Evolutionary conservation across 257 asterid species (phyloP).

Genomic region (Cruciata laevipes): DNA sequence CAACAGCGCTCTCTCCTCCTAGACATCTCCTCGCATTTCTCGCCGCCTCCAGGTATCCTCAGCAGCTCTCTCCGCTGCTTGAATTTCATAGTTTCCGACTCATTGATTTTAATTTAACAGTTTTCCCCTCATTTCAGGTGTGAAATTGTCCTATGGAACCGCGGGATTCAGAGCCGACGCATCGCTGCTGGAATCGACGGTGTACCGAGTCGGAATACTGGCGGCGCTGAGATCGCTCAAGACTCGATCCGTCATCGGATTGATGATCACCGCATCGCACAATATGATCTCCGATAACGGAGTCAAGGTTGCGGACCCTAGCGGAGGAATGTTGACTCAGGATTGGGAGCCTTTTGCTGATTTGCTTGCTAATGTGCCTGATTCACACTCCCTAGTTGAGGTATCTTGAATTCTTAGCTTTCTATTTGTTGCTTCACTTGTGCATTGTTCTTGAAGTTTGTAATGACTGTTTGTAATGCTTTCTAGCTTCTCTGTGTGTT

Average conservation of each 20-base stretch:
- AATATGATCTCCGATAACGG: constrained; percentile 74
- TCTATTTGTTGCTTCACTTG: neutral
- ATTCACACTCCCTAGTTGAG: constrained; percentile 56
- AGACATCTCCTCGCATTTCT: constrained; percentile 36
- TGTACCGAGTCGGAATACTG: constrained; percentile 77
- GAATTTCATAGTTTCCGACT: neutral
- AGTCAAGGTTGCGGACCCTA: constrained; percentile 75
- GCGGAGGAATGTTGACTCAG: constrained; percentile 97
- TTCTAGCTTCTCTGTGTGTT: neutral
- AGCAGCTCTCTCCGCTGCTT: neutral
- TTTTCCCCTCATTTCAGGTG: constrained; percentile 23
- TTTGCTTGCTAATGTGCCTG: constrained; percentile 62
- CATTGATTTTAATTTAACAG: neutral
- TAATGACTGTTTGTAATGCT: neutral
- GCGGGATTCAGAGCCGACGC: constrained; percentile 87
- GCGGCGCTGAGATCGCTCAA: constrained; percentile 79
- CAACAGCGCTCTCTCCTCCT: constrained; percentile 49
- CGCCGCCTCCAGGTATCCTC: constrained; percentile 48
- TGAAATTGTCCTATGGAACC: constrained; percentile 74
- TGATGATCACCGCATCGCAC: constrained; percentile 97
- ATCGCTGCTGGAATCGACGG: constrained; percentile 56
- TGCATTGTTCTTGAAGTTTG: neutral
- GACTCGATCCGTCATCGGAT: constrained; percentile 56
- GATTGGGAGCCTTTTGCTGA: constrained; percentile 90
- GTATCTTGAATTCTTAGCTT: constrained; percentile 22